Percentiles rank a stretch among this genome's conserved stretches.
These are phyloP conservation scores for Suillus discolor DNA, from an alignment of 768 basidiomycete genomes.

Conservation along the genomic window DNA sequence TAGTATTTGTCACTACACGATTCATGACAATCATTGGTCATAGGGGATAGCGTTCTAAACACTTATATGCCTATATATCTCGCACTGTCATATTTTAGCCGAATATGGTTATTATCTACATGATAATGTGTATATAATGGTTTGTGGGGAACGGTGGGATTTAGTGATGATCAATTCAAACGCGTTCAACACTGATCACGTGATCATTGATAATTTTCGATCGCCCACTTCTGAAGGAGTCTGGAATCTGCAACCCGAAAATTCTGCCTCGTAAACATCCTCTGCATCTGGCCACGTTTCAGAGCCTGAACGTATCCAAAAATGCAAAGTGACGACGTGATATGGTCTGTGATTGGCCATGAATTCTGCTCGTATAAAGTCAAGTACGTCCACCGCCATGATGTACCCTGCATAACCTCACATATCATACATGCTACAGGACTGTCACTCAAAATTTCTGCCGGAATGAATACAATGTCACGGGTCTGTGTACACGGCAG, in stretches of 20 bases:
- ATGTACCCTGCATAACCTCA: conserved; percentile 10
- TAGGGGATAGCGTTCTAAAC: too few relatives aligned
- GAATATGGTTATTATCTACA: too few relatives aligned
- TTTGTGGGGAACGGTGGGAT: too few relatives aligned
- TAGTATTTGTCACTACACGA: too few relatives aligned
- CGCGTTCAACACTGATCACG: conserved; percentile 4
- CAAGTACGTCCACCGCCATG: conserved; percentile 63
- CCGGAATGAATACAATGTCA: conserved; percentile 97
- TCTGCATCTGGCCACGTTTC: conserved; percentile 1
- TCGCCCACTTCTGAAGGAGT: not conserved
- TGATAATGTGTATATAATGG: too few relatives aligned
- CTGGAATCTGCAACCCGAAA: not conserved
- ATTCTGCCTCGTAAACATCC: conserved; percentile 6
- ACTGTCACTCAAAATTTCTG: conserved; percentile 98
- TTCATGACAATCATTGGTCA: too few relatives aligned
- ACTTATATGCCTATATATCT: too few relatives aligned
- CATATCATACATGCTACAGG: conserved; percentile 42
- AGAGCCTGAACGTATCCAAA: conserved; percentile 4
- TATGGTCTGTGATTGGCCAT: conserved; percentile 93
- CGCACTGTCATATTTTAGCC: too few relatives aligned
- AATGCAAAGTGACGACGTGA: conserved; percentile 97
- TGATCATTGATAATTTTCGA: conserved; percentile 14
- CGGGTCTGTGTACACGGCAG: conserved; percentile 91
- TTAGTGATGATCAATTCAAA: too few relatives aligned
- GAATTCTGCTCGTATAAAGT: conserved; percentile 99